These are phyloP conservation scores for Insectozyma bohioensis DNA, from an alignment of 1,139 yeast genomes.

Conservation along the genomic window DNA sequence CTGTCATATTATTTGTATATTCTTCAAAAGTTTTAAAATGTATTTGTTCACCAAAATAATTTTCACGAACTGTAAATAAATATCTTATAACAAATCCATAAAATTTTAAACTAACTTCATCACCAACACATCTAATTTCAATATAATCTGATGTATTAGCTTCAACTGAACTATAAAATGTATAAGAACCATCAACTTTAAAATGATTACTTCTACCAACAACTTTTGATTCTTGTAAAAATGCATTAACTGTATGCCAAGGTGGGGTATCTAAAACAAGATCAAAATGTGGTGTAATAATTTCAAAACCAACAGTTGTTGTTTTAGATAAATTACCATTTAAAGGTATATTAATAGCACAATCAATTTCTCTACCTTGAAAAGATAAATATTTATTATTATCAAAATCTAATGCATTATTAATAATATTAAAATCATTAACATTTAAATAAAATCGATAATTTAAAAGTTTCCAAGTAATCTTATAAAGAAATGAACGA, in stretches of 20 bases:
- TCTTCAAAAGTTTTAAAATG: constrained; percentile 88
- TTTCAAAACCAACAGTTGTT: constrained; percentile 52
- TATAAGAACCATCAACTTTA: constrained; percentile 62
- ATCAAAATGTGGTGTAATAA: constrained; percentile 61
- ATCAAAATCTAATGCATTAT: constrained; percentile 80
- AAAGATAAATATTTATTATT: constrained; percentile 78
- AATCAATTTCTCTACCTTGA: constrained; percentile 58
- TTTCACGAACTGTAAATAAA: constrained; percentile 75
- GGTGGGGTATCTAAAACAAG: constrained; percentile 76
- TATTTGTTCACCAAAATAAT: constrained; percentile 84
- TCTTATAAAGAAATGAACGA: constrained; percentile 63
- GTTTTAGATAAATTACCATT: constrained; percentile 57
- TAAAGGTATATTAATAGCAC: constrained; percentile 58
- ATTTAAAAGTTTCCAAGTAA: constrained; percentile 58
- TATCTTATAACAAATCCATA: constrained; percentile 81
- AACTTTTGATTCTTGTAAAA: constrained; percentile 57
- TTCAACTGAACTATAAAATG: constrained; percentile 58
- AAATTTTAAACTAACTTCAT: constrained; percentile 64
- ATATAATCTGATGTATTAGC: constrained; percentile 68
- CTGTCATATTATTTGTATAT: constrained; percentile 37
- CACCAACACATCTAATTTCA: constrained; percentile 64
- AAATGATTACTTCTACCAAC: constrained; percentile 68
- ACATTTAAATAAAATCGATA: constrained; percentile 72
- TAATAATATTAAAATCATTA: constrained; percentile 83
- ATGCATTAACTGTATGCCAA: constrained; percentile 85